Evolutionary conservation across 225 moss, liverwort and hornwort species (phyloP), one percentile per base, ranked within the genome.

Genomic region (Pleurozium schreberi): DNA sequence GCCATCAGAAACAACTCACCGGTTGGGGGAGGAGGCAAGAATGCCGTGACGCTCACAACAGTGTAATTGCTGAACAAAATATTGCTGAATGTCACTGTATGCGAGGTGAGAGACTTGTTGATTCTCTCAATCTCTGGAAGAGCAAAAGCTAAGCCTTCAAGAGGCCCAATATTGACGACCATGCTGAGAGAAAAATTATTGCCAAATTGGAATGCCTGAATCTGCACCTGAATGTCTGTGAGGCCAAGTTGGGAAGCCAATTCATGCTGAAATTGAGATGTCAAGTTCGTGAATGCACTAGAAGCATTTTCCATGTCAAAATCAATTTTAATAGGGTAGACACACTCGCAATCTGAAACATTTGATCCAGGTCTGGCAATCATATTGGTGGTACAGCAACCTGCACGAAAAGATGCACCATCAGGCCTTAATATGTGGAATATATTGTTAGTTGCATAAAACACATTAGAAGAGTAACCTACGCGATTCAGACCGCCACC

Each of bases 241-340:
- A 98, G 92, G 80, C 87, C 91, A 62, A 98, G 95, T 82, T 98
- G 98, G 16, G 94, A 94, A 58, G 96, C 93, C 68, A 98, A 83
- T 88, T 97, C 95, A 75, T 94, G 94, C 88, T 97, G 98, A 85
- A 98, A 98, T 89, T 93, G 93, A 88, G 92, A 89, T 83, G 93
- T 96, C 95, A 97, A 95, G 89, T 97, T 96, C 71, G 95, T 92
- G 68, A 93, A 94, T n/a, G 96, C 91, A 92, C 94, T 97, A 20
- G 93, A 94, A 76, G 96, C 96, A 89, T 96, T 93, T 66, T 95
- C 96, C 93, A 98, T 95, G 63, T 94, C 91, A 88, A 98, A 96
- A 50, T 92, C 93, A 57, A 98, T 88, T 87, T 95, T 95, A 60
- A 98, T 94, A 61, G 98, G 98, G 80, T 95, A 98, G 71, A 97